These are phyloP conservation scores for Coelastrella sp. DNA, from an alignment of 139 green algal genomes.

Conservation along the genomic window DNA sequence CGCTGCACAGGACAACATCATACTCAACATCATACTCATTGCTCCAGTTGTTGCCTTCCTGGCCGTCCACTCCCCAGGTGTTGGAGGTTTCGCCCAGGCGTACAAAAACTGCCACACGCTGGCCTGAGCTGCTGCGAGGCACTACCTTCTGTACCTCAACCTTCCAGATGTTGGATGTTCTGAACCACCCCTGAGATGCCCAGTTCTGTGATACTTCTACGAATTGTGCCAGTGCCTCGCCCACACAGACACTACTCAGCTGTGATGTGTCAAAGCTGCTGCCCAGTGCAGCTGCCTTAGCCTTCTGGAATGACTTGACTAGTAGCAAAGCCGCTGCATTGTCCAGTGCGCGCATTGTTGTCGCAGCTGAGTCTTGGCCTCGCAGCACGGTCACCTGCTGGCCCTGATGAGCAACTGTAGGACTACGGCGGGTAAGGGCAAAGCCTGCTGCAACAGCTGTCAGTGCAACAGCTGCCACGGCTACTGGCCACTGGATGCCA, in stretches of 20 bases:
- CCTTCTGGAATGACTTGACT: conserved; percentile 23
- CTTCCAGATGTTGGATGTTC: conserved; percentile 39
- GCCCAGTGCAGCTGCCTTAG: conserved; percentile 34
- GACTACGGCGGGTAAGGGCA: background rate
- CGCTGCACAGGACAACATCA: conserved; percentile 34
- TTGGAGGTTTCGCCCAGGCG: conserved; percentile 13
- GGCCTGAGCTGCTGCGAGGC: conserved; percentile 28
- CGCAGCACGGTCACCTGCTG: conserved; percentile 1
- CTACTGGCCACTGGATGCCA: conserved; percentile 1
- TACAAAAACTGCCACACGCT: background rate
- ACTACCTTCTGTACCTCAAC: conserved; percentile 6
- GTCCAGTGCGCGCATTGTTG: background rate
- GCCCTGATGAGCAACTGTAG: background rate
- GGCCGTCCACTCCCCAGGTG: conserved; percentile 42
- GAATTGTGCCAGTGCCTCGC: conserved; percentile 5
- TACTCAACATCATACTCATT: conserved; percentile 50
- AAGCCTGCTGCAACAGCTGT: background rate
- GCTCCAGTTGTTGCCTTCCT: conserved; percentile 36
- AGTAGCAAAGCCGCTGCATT: background rate
- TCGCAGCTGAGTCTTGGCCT: background rate
- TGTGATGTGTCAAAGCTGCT: conserved; percentile 26
- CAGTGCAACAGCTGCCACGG: background rate
- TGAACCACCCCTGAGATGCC: conserved; percentile 44
- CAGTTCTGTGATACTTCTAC: background rate
- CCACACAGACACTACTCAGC: conserved; percentile 27